phyloP scores from a whole-genome alignment of 1,284 basidiomycete species.

The Xerocomus minutiporus region DNA sequence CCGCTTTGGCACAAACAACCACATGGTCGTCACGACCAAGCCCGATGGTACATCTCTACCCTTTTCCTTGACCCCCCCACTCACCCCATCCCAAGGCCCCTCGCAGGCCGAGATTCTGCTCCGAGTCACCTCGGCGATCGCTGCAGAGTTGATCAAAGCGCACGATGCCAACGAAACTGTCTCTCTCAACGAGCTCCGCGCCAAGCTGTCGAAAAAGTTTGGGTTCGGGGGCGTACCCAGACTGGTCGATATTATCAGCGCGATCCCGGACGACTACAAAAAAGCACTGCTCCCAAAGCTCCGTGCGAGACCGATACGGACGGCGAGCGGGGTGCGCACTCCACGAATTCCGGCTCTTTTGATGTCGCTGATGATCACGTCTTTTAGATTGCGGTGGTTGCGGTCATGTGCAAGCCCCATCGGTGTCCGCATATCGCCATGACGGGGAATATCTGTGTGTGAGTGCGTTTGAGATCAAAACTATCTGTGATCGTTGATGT shows the following conservation, averaged over 20 bases:
- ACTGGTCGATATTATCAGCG: constrained; percentile 96
- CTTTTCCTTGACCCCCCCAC: neutral
- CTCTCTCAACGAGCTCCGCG: constrained; percentile 85
- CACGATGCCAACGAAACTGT: constrained; percentile 75
- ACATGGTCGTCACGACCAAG: constrained; percentile 23
- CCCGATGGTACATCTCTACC: constrained; percentile 32
- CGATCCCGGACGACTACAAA: constrained; percentile 96
- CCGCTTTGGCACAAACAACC: too few species aligned
- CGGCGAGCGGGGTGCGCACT: constrained; percentile 84
- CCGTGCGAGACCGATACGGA: constrained; percentile 91
- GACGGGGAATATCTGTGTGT: constrained; percentile 99
- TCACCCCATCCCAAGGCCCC: constrained; percentile 45
- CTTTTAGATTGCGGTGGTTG: constrained; percentile 89
- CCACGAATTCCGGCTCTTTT: neutral
- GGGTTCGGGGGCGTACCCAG: constrained; percentile 84
- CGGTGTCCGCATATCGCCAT: constrained; percentile 99
- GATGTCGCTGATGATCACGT: constrained; percentile 2
- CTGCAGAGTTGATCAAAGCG: constrained; percentile 88
- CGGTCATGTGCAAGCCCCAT: constrained; percentile 99
- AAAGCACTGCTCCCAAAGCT: constrained; percentile 87
- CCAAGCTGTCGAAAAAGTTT: constrained; percentile 87
- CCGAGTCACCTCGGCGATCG: constrained; percentile 91
- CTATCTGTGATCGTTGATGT: constrained; percentile 1
- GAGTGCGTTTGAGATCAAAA: constrained; percentile 27
- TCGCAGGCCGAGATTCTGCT: constrained; percentile 90